phyloP scores from a whole-genome alignment of 257 asterid species.

The Rhazya stricta region DNA sequence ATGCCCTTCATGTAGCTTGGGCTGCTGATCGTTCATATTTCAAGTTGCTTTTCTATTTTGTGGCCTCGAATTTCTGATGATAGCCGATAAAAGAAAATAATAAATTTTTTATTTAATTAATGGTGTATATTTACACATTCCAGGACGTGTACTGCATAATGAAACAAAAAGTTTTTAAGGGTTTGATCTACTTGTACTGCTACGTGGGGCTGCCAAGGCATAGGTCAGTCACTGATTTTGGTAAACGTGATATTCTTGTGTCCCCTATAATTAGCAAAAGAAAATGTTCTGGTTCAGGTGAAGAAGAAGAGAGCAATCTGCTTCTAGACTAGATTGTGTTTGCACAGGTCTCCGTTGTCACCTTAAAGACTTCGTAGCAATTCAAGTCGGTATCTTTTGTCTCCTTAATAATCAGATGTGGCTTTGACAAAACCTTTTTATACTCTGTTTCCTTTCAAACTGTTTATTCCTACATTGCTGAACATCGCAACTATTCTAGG shows the following conservation, averaged over 20 bases:
- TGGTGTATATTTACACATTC: too few species aligned
- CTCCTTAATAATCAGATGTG: too few species aligned
- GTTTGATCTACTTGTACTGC: slow-evolving; percentile 16
- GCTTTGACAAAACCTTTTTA: too few species aligned
- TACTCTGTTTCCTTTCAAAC: too few species aligned
- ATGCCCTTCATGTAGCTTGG: neutral
- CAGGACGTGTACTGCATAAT: neutral
- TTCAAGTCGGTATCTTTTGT: too few species aligned
- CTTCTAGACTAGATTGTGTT: neutral
- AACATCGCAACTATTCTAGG: too few species aligned
- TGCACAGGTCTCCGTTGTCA: slow-evolving; percentile 12
- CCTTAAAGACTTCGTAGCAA: too few species aligned
- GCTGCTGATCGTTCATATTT: neutral
- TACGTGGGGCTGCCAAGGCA: slow-evolving; percentile 31
- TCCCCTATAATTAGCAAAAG: slow-evolving; percentile 26
- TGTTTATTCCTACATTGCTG: too few species aligned
- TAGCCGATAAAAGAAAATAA: too few species aligned
- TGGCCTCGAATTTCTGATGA: too few species aligned
- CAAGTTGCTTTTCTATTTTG: neutral
- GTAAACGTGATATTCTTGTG: slow-evolving; percentile 18
- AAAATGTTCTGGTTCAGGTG: slow-evolving; percentile 28
- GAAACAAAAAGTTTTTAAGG: neutral
- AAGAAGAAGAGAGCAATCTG: slow-evolving; percentile 20
- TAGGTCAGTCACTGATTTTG: slow-evolving; percentile 24
- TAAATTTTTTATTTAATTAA: too few species aligned